Base-by-base conservation (phyloP, 129 eudicot genomes). In the Rutidosis leptorrhynchoides region DNA sequence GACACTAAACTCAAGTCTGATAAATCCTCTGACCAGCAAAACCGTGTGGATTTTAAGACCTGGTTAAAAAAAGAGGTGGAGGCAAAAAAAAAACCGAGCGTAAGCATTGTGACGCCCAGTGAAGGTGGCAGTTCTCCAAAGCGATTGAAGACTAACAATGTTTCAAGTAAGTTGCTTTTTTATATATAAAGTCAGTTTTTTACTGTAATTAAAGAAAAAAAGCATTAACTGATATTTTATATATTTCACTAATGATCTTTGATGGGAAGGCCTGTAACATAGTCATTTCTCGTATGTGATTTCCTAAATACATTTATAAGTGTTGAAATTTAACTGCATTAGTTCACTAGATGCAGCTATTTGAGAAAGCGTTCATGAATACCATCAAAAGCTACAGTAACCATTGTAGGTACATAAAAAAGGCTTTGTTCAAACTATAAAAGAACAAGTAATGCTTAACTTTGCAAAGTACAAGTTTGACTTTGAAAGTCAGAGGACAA, bases 121-220 rank as follows among this genome's bases (percentile, higher is more conserved):
- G 67, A 48, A 32, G 54, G 7, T 27, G 54, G 26, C 27, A 58
- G n/a, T 42, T 24, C 74, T 56, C 33, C 25, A 12, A 14, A 56
- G 22, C 67, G 68, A 35, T 63, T 0, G 43, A 57, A 72, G 65
- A 22, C 22, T 20, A 40, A 1, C 5, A 15, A 52, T 12, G 30
- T 22, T 45, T 32, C 73, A 70, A 49, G 89, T 83, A 65, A 40
- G 83, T 80, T 54, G 5, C 73, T 64, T 61, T 62, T 49, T 57
- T 32, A 30, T 17, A 33, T 17, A 8, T 60, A 27, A 35, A 3
- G 49, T 61, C 9, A 49, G 1, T n/a, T 17, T 0, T 6, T 6
- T 20, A 8, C 58, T 2, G 23, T 64, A n/a, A 35, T 6, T 16
- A 58, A 14, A 28, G 2, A 28, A 3, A 23, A 46, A 19, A 43